phyloP scores from a whole-genome alignment of 2,329 filamentous ascomycete genomes.

The Alternaria sp. region DNA sequence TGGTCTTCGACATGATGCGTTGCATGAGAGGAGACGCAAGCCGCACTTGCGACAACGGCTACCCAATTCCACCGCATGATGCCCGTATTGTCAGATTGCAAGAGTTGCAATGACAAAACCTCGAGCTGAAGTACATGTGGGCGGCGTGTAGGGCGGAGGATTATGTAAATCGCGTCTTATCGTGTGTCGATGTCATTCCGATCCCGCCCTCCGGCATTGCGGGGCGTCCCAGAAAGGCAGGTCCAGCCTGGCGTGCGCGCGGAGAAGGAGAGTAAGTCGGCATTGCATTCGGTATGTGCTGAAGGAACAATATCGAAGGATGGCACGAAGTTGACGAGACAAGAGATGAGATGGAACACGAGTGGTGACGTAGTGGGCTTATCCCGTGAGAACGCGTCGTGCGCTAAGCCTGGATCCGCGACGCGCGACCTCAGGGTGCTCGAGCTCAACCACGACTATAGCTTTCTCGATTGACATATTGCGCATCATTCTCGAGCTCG shows the following conservation, averaged over 20 bases:
- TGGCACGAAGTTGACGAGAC: not conserved
- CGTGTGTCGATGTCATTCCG: conserved; percentile 23
- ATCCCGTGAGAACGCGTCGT: conserved; percentile 40
- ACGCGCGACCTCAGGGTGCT: not conserved
- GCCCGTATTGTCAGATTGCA: not conserved
- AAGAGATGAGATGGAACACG: conserved; percentile 9
- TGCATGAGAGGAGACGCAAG: conserved; percentile 32
- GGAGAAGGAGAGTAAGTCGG: not conserved
- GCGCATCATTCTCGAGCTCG: not conserved
- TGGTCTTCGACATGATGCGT: conserved; percentile 37
- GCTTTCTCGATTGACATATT: not conserved
- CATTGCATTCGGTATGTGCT: not conserved
- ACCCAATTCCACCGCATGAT: conserved; percentile 29
- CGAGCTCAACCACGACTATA: not conserved
- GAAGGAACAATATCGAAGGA: not conserved
- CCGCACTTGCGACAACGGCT: conserved; percentile 19
- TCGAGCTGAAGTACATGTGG: conserved; percentile 3
- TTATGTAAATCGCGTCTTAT: conserved; percentile 43
- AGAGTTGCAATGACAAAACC: not conserved
- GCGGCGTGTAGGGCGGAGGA: conserved; percentile 23
- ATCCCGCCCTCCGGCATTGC: conserved; percentile 15
- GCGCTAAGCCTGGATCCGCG: conserved; percentile 14
- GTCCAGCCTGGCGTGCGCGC: conserved; percentile 16
- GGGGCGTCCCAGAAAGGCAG: conserved; percentile 30
- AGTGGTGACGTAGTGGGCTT: conserved; percentile 31